Evolutionary conservation across 1,284 basidiomycete genomes (phyloP).

Genomic region (Ustilago trichophora): DNA sequence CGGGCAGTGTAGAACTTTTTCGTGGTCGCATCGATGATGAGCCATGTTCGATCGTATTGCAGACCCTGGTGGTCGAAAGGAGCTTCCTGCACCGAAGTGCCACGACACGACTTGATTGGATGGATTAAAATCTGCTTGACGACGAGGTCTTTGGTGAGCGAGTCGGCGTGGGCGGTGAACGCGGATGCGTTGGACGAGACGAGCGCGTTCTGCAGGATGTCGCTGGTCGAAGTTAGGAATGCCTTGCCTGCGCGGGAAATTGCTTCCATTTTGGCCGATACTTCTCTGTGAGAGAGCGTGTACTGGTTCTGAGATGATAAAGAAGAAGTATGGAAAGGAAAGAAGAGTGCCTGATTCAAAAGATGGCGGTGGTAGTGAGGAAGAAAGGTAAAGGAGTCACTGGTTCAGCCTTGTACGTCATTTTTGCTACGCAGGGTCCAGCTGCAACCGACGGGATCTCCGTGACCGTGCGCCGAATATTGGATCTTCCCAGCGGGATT

Average conservation of each 20-base stretch:
- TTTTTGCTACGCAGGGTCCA: conserved; percentile 4
- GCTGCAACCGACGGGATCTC: neutral
- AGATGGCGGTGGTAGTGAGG: neutral
- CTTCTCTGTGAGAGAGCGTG: no score
- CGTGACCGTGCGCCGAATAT: neutral
- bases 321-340: neutral
- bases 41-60: conserved; percentile 58
- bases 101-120: conserved; percentile 61
- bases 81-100: conserved; percentile 48
- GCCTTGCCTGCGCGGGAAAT: conserved; percentile 21
- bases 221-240: conserved; percentile 30
- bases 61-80: conserved; percentile 50
- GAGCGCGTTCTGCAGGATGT: conserved; percentile 45
- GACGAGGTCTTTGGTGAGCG: conserved; percentile 40
- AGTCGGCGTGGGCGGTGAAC: conserved; percentile 28
- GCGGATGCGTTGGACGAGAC: conserved; percentile 20
- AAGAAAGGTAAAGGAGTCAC: neutral
- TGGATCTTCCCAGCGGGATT: neutral
- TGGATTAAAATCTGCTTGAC: conserved; percentile 50
- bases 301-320: no score
- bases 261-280: conserved; percentile 28
- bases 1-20: conserved; percentile 58
- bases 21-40: conserved; percentile 56
- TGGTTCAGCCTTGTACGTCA: no score
- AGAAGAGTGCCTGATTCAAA: neutral